Base-by-base conservation (phyloP, 495 filamentous ascomycete species). In the Podospora comata region DNA sequence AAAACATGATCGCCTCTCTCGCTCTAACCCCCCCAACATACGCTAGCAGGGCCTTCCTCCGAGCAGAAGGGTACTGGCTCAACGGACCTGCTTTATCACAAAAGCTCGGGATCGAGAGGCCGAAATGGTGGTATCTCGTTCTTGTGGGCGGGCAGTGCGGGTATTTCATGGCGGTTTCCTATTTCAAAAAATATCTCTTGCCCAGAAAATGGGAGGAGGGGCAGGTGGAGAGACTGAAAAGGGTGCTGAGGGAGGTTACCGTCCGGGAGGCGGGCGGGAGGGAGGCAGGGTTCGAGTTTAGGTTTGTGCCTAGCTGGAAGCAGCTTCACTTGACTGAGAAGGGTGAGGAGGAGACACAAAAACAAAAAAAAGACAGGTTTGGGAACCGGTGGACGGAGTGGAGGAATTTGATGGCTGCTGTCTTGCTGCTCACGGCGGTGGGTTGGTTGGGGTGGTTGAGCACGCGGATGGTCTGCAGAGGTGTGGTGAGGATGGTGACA, bases 1-100 rank as follows among this genome's bases (percentile, higher is more conserved):
- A 89, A 72, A 94, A 94, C 74, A 90, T 93, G 75, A 89, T 94
- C 72, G 77, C 84, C 7, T 82, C 85, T 20, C 79, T 93, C 2
- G 81, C 88, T 70, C 79, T 80, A 26, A 86, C 85, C 6, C 85
- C 91, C 0, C 91, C 91, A 0, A 79, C 85, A 0, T 90, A 87
- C 68, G 84, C 87, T 16, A 86, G 86, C 3, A 78, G 77, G 18
- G 81, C 85, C 32, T 92, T 91, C 69, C 78, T 94, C 44, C 80
- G 86, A 63, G 91, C 90, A 0, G 82, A 83, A 76, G 85, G 87
- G 20, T 79, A 90, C 48, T 90, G 90, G 82, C 80, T 94, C 5
- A 93, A 91, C 76, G 89, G 90, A 1, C 75, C 82, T 58, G 81
- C 86, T 28, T 81, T 93, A 0, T 82, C 81, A 60, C 85, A 90